Percentiles rank a stretch among this genome's conserved stretches.
Evolutionary conservation across 1,139 yeast genomes (phyloP).

Genomic region (Saccharomyces hybrid): DNA sequence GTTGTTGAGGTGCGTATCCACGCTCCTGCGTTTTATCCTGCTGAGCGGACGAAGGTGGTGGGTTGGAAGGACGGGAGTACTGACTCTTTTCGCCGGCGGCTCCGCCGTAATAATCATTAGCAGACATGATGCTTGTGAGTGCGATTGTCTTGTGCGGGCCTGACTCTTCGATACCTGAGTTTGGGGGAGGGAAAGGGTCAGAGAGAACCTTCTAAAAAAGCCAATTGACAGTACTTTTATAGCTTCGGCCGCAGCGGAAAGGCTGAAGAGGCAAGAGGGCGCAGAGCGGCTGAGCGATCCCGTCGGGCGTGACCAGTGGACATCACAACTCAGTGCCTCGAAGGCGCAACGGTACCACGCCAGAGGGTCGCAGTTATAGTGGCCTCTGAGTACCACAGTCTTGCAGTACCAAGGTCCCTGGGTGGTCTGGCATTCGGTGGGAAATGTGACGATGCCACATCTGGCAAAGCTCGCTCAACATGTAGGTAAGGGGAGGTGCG

Average conservation of each 20-base stretch:
- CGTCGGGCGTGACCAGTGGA: neutral
- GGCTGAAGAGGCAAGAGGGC: neutral
- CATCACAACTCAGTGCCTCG: no score
- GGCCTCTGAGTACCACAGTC: neutral
- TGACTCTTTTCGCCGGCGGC: constrained; percentile 14
- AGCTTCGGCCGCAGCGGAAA: neutral
- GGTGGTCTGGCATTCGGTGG: no score
- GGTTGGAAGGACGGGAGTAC: constrained; percentile 13
- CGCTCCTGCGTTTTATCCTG: neutral
- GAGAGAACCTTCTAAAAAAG: neutral
- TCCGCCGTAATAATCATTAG: constrained; percentile 26
- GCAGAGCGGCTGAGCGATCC: constrained; percentile 1
- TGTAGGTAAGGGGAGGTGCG: no score
- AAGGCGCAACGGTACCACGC: no score
- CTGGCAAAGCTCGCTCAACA: no score
- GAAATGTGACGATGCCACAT: no score
- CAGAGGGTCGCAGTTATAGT: no score
- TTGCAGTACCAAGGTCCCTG: no score
- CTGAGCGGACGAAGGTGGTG: neutral
- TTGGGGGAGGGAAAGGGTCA: neutral
- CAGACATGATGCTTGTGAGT: constrained; percentile 18
- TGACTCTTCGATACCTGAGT: neutral
- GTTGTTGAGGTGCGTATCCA: constrained; percentile 1
- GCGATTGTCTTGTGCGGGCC: neutral
- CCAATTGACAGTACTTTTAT: neutral